Evolutionary conservation across 2,329 filamentous ascomycete genomes (phyloP).

Genomic region (Cercospora janseana): DNA sequence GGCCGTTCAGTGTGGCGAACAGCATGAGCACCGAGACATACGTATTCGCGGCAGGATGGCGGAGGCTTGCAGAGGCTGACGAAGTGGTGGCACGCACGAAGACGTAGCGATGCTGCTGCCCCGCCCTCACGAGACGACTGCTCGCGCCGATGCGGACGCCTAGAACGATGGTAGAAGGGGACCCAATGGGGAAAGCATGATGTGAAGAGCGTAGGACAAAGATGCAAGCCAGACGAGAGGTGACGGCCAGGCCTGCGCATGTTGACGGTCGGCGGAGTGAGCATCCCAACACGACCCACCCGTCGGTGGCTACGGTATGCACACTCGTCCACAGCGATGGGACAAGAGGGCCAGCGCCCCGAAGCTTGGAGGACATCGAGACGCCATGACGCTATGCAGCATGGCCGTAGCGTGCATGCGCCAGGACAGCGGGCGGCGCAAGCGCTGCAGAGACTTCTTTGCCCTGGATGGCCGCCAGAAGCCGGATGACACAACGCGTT

Average conservation of each 20-base stretch:
- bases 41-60: slow-evolving; percentile 6
- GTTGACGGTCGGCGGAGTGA: slow-evolving; percentile 16
- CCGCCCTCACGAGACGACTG: slow-evolving; percentile 13
- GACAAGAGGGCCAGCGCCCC: slow-evolving; percentile 4
- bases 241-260: slow-evolving; percentile 16
- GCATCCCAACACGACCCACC: slow-evolving; percentile 21
- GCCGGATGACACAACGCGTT: slow-evolving; percentile 7
- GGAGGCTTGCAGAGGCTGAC: slow-evolving; percentile 12
- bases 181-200: slow-evolving; percentile 12
- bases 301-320: slow-evolving; percentile 7
- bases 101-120: slow-evolving; percentile 14
- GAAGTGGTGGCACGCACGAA: slow-evolving; percentile 7
- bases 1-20: slow-evolving; percentile 26
- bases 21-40: slow-evolving; percentile 22
- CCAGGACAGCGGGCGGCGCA: slow-evolving; percentile 17
- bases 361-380: slow-evolving; percentile 15
- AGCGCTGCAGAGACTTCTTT: slow-evolving; percentile 26
- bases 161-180: slow-evolving; percentile 12
- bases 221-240: slow-evolving; percentile 15
- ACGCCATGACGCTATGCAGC: slow-evolving; percentile 24
- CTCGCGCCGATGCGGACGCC: slow-evolving; percentile 15
- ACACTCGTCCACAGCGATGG: slow-evolving; percentile 16
- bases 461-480: slow-evolving; percentile 6
- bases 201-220: slow-evolving; percentile 9
- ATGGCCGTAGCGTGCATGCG: slow-evolving; percentile 21